A percentile compares a stretch with the other conserved stretches of the same genome.
phyloP scores from a whole-genome alignment of 2,329 filamentous ascomycete species.

The Rhytidhysteron rufulum region DNA sequence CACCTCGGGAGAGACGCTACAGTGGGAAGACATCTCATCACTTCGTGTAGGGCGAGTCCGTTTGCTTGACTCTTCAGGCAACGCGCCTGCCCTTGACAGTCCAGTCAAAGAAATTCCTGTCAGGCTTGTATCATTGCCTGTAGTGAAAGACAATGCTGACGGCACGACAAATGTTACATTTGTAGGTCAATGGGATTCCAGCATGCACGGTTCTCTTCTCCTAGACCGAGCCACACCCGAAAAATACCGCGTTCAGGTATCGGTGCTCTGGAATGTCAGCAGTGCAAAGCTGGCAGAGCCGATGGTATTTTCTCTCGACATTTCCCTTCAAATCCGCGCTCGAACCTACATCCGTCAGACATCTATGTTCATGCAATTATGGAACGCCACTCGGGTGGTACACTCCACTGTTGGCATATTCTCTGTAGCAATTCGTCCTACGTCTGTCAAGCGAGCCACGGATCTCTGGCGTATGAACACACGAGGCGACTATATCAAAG shows the following conservation, averaged over 20 bases:
- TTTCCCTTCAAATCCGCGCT: constrained; percentile 79
- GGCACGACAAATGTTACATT: constrained; percentile 84
- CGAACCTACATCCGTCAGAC: constrained; percentile 80
- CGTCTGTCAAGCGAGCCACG: constrained; percentile 83
- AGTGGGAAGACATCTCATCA: constrained; percentile 78
- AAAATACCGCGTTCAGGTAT: constrained; percentile 85
- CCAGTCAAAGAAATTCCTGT: constrained; percentile 71
- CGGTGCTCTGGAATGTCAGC: constrained; percentile 78
- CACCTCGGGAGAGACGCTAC: constrained; percentile 80
- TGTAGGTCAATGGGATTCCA: constrained; percentile 95
- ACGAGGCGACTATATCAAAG: constrained; percentile 91
- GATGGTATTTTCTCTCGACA: constrained; percentile 78
- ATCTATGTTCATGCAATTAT: constrained; percentile 82
- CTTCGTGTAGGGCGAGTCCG: constrained; percentile 78
- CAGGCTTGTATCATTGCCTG: constrained; percentile 72
- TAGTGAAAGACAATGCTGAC: constrained; percentile 80
- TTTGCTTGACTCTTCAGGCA: constrained; percentile 79
- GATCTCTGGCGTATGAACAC: constrained; percentile 97
- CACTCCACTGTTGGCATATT: constrained; percentile 85
- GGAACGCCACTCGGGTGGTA: constrained; percentile 79
- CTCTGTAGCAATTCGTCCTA: constrained; percentile 78
- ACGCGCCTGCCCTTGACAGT: constrained; percentile 73
- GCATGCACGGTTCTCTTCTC: constrained; percentile 83
- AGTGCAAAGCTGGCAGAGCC: constrained; percentile 82
- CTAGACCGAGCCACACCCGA: constrained; percentile 93